These are phyloP conservation scores for Pythium brachiatum DNA, from an alignment of 352 stramenopile genomes.

Conservation along the genomic window DNA sequence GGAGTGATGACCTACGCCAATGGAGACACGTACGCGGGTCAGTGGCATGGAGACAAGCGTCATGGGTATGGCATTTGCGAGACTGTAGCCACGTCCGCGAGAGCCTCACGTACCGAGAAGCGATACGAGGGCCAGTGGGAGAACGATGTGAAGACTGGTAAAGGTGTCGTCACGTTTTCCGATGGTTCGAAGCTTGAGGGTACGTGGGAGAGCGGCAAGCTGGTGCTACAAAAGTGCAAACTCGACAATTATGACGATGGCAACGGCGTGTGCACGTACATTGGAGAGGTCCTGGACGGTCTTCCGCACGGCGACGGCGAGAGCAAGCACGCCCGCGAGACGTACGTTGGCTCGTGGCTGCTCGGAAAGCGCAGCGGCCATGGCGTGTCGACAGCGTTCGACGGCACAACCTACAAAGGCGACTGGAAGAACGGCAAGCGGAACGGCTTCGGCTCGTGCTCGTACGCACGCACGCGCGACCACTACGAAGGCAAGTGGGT, in stretches of 20 bases:
- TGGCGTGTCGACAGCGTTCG: slow-evolving; percentile 44
- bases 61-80: slow-evolving; percentile 57
- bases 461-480: slow-evolving; percentile 51
- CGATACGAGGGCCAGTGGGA: slow-evolving; percentile 79
- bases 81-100: neutral
- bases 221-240: slow-evolving; percentile 18
- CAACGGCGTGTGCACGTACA: slow-evolving; percentile 48
- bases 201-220: slow-evolving; percentile 31
- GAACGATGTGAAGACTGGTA: slow-evolving; percentile 48
- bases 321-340: slow-evolving; percentile 42
- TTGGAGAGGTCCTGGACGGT: slow-evolving; percentile 35
- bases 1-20: slow-evolving; percentile 53
- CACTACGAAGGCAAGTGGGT: slow-evolving; percentile 88
- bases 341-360: slow-evolving; percentile 51
- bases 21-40: slow-evolving; percentile 48
- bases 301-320: slow-evolving; percentile 59
- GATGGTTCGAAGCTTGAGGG: slow-evolving; percentile 46
- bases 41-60: slow-evolving; percentile 45
- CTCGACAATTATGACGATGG: slow-evolving; percentile 56
- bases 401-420: slow-evolving; percentile 82
- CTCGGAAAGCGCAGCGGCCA: slow-evolving; percentile 49
- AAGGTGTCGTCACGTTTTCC: slow-evolving; percentile 59
- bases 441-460: slow-evolving; percentile 78
- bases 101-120: slow-evolving; percentile 22
- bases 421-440: slow-evolving; percentile 83